Conservation (phyloP, 768 basidiomycete species). For the Termitomyces sp. region DNA sequence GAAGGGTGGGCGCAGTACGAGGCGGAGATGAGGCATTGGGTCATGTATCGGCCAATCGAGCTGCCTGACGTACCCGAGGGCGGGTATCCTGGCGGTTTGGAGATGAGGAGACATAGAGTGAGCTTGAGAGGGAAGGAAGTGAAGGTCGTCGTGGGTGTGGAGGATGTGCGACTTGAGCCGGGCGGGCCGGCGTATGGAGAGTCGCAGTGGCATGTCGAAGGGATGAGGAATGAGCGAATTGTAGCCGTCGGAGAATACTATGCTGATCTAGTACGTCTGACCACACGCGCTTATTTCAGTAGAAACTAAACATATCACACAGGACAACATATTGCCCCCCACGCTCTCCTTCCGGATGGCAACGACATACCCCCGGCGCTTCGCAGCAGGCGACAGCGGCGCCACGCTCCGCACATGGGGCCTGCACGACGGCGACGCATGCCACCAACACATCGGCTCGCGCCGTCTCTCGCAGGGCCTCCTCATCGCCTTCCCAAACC, state of each 20-base stretch:
- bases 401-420: conserved; percentile 48
- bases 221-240: conserved; percentile 48
- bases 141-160: conserved; percentile 37
- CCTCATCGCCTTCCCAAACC: conserved; percentile 47
- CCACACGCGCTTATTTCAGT: background rate
- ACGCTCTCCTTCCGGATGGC: conserved; percentile 45
- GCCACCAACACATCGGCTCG: conserved; percentile 42
- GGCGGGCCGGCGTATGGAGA: conserved; percentile 26
- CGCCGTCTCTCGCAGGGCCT: conserved; percentile 30
- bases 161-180: conserved; percentile 32
- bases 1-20: conserved; percentile 40
- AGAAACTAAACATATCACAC: too few species aligned
- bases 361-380: conserved; percentile 38
- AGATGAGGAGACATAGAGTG: conserved; percentile 32
- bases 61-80: conserved; percentile 37
- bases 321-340: conserved; percentile 39
- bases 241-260: conserved; percentile 41
- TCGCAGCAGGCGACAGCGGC: conserved; percentile 37
- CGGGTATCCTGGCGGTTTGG: conserved; percentile 43
- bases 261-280: conserved; percentile 28
- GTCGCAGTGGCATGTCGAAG: conserved; percentile 43
- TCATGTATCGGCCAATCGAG: conserved; percentile 34
- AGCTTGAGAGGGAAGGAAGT: conserved; percentile 30
- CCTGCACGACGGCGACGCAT: conserved; percentile 36
- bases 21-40: conserved; percentile 36